phyloP scores from a whole-genome alignment of 495 filamentous ascomycete genomes.

The Xanthoparmelia taractica region DNA sequence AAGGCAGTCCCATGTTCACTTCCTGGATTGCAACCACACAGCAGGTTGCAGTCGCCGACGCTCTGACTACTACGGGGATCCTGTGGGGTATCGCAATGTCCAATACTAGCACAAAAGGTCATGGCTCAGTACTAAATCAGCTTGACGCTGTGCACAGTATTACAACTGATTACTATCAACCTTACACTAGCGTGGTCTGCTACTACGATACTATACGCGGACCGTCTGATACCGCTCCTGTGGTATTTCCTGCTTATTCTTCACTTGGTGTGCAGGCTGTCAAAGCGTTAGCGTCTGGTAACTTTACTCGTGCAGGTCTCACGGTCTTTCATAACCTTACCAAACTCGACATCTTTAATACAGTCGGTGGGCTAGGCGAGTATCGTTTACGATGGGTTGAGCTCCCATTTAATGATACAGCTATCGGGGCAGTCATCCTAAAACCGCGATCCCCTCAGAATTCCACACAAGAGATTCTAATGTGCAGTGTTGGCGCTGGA shows the following conservation, averaged over 20 bases:
- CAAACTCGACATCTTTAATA: background rate
- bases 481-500: slow-evolving; percentile 9
- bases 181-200: background rate
- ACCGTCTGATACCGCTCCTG: background rate
- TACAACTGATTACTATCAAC: slow-evolving; percentile 6
- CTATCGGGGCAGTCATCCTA: slow-evolving; percentile 11
- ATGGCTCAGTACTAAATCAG: background rate
- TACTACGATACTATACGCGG: background rate
- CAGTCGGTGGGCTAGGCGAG: background rate
- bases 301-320: background rate
- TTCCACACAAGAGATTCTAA: background rate
- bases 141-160: background rate
- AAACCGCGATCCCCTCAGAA: background rate
- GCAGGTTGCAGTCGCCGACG: slow-evolving; percentile 18
- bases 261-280: background rate
- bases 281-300: background rate
- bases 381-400: slow-evolving; percentile 15
- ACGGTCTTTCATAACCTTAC: background rate
- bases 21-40: background rate
- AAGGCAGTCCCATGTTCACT: too few relatives aligned
- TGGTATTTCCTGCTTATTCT: background rate
- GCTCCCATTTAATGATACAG: slow-evolving; percentile 8
- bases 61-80: background rate
- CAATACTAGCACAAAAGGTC: slow-evolving; percentile 1
- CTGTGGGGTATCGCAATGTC: slow-evolving; percentile 1